Percentiles rank a stretch among this genome's conserved stretches.
phyloP scores from a whole-genome alignment of 257 asterid species.

The Thymus mandschuricus region DNA sequence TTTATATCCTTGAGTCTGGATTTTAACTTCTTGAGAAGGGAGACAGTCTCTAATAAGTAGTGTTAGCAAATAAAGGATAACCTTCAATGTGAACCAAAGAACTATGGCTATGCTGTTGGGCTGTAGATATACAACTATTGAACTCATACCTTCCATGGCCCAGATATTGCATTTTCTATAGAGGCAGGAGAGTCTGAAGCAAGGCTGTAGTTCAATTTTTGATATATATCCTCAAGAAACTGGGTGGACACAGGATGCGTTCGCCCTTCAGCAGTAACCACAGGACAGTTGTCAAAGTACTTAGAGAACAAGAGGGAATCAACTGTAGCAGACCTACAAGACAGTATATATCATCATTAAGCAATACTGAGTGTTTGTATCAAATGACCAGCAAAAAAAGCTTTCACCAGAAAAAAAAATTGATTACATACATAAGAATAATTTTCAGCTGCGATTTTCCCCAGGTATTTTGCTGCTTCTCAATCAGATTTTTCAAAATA shows the following conservation, averaged over 20 bases:
- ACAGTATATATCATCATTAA: slow-evolving; percentile 33
- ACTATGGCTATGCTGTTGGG: background rate
- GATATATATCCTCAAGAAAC: slow-evolving; percentile 92
- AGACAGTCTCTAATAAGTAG: background rate
- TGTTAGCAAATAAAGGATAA: background rate
- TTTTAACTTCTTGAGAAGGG: background rate
- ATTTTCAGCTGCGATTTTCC: slow-evolving; percentile 73
- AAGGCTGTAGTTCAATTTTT: slow-evolving; percentile 76
- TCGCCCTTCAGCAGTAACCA: slow-evolving; percentile 91
- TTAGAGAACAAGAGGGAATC: slow-evolving; percentile 86
- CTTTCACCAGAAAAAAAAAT: slow-evolving; percentile 25
- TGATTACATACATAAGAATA: slow-evolving; percentile 77
- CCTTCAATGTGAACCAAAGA: slow-evolving; percentile 6
- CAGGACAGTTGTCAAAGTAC: slow-evolving; percentile 94
- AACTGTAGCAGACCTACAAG: slow-evolving; percentile 95
- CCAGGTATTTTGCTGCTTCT: slow-evolving; percentile 71
- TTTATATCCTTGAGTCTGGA: slow-evolving; percentile 5
- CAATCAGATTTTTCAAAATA: slow-evolving; percentile 81
- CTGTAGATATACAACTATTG: slow-evolving; percentile 9
- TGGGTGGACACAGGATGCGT: slow-evolving; percentile 87
- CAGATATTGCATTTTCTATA: slow-evolving; percentile 56
- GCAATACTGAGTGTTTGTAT: slow-evolving; percentile 23
- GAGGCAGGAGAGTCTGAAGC: slow-evolving; percentile 88
- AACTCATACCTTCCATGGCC: slow-evolving; percentile 61
- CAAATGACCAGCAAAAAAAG: slow-evolving; percentile 30